Evolutionary conservation across 192 early-diverging fungal genomes (phyloP).

Genomic region (Podila clonocystis): DNA sequence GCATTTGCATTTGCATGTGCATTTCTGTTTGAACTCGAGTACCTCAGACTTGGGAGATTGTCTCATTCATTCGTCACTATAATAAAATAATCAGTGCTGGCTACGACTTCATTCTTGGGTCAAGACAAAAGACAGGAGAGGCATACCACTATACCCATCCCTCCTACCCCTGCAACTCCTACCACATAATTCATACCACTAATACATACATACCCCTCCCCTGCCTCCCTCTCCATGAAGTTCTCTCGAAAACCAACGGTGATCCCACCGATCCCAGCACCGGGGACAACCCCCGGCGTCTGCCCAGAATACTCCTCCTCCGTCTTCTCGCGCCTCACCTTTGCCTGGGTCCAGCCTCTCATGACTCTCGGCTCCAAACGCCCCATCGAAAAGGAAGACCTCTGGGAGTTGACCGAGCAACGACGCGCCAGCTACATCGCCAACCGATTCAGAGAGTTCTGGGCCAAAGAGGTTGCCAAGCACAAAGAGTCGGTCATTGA

Average conservation of each 20-base stretch:
- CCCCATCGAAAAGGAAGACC: conserved; percentile 69
- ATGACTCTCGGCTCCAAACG: conserved; percentile 74
- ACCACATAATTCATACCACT: background rate
- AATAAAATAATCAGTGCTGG: too few relatives aligned
- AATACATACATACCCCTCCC: background rate
- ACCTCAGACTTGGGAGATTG: too few relatives aligned
- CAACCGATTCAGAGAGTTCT: conserved; percentile 33
- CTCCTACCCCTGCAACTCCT: background rate
- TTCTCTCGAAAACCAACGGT: conserved; percentile 6
- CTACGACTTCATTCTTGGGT: too few relatives aligned
- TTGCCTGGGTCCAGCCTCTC: conserved; percentile 70
- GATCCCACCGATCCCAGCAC: conserved; percentile 31
- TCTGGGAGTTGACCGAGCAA: conserved; percentile 57
- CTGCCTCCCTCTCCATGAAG: background rate
- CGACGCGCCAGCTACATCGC: conserved; percentile 39
- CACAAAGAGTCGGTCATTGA: background rate
- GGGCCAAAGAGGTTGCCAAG: conserved; percentile 41
- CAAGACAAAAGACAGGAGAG: background rate
- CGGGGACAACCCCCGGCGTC: conserved; percentile 29
- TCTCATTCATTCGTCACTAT: too few relatives aligned
- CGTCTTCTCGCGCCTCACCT: conserved; percentile 65
- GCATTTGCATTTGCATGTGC: too few relatives aligned
- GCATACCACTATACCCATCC: background rate
- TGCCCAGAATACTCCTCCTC: conserved; percentile 66
- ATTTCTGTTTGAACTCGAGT: too few relatives aligned